phyloP scores from a whole-genome alignment of 768 basidiomycete genomes.

The Lactarius hengduanensis region DNA sequence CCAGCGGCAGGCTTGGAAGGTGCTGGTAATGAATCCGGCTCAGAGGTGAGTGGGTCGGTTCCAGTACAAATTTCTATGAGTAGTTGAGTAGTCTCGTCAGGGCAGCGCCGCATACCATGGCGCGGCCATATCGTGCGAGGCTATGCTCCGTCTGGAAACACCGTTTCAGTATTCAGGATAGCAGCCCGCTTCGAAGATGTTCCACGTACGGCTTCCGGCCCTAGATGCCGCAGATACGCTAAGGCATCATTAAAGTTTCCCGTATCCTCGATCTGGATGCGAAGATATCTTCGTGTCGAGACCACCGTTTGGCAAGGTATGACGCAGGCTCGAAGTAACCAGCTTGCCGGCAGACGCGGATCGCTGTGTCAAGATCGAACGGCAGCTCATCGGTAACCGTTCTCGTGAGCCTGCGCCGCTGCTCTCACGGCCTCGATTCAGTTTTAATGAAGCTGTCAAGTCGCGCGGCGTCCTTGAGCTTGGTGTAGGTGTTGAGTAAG shows the following conservation, averaged over 20 bases:
- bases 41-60: conserved; percentile 45
- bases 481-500: conserved; percentile 97
- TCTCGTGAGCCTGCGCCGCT: conserved; percentile 46
- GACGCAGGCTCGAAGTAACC: conserved; percentile 95
- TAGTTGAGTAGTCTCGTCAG: conserved; percentile 85
- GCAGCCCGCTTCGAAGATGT: conserved; percentile 1
- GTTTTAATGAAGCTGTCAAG: conserved; percentile 92
- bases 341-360: conserved; percentile 93
- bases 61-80: conserved; percentile 91
- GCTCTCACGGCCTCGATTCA: conserved; percentile 55
- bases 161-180: background rate
- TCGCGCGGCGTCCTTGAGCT: conserved; percentile 86
- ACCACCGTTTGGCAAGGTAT: conserved; percentile 90
- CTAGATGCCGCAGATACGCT: conserved; percentile 73
- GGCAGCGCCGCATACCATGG: conserved; percentile 77
- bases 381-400: conserved; percentile 68
- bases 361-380: conserved; percentile 96
- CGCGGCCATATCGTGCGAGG: conserved; percentile 83
- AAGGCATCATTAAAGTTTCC: conserved; percentile 80
- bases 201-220: conserved; percentile 71
- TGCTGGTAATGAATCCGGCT: conserved; percentile 36
- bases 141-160: conserved; percentile 75
- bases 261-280: conserved; percentile 93
- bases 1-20: conserved; percentile 35
- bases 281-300: conserved; percentile 90